Evolutionary conservation across 2,329 filamentous ascomycete species (phyloP), one percentile per base, ranked within the genome.

Genomic region (Fusarium sterilihyphosum): DNA sequence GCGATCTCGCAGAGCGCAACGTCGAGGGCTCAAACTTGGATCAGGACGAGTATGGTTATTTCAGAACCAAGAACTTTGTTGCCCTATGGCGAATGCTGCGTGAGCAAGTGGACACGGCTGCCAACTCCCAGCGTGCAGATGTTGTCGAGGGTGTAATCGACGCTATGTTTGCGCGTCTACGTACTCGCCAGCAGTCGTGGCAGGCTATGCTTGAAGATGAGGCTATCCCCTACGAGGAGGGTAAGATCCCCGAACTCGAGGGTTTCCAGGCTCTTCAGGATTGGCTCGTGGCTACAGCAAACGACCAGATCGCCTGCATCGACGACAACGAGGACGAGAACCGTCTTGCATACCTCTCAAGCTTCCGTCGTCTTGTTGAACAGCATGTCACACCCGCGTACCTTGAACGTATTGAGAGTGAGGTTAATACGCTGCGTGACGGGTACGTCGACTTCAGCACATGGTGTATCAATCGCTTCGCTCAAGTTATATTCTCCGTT

Each of bases 41-140:
- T 81, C 91, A 91, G 77, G 95, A 97, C 82, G 92, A 95, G 80
- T 95, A 97, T 81, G 94, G 94, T 69, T 95, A 94, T 82, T 95
- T 98, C 84, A 92, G 96, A 57, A 98, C 95, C 59, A 95, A 94
- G 84, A 98, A 95, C 70, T 87, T 98, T 61, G 93, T 95, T 64
- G 95, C 98, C 79, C 93, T 98, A 87, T 99, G 97, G 95, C 93
- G 95, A 69, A 98, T 99, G 95, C 87, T 99, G 73, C 92, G 94
- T 75, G 96, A 99, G 83, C 96, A 99, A 83, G 89, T 98, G 40
- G 90, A 93, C 73, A 94, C 95, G 0, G 95, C 95, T 9, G 92
- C 91, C 46, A 93, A 94, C 78, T 98, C 95, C 50, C 90, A 95
- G 79, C 93, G 96, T 59, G 89, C 92, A 63, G 96, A 98, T 80